Evolutionary conservation across 768 basidiomycete genomes (phyloP).

Genomic region (Lentinula lateritia): DNA sequence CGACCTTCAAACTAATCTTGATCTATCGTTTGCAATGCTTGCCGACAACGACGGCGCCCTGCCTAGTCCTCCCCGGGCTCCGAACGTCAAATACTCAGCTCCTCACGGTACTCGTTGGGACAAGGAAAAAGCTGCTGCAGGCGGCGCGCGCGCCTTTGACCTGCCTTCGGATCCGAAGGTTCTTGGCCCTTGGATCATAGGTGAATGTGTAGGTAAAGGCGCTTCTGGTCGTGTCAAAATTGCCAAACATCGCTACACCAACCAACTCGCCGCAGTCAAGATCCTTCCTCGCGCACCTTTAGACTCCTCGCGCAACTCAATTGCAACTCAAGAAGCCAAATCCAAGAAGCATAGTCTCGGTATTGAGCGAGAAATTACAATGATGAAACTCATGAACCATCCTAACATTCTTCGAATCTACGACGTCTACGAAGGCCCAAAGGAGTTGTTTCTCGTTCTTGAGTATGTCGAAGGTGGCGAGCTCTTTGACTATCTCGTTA

Average conservation of each 20-base stretch:
- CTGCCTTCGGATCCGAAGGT: conserved; percentile 78
- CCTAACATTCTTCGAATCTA: conserved; percentile 94
- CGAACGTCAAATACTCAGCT: conserved; percentile 65
- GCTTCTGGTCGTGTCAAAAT: conserved; percentile 94
- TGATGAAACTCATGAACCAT: conserved; percentile 99
- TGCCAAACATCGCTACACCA: conserved; percentile 78
- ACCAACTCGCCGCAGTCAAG: conserved; percentile 93
- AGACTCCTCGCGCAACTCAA: conserved; percentile 63
- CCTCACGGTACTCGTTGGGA: conserved; percentile 81
- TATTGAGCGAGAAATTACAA: conserved; percentile 91
- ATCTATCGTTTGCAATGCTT: conserved; percentile 18
- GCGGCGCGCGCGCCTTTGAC: conserved; percentile 67
- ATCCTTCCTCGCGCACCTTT: conserved; percentile 84
- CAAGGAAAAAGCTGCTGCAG: conserved; percentile 82
- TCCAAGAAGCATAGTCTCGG: conserved; percentile 79
- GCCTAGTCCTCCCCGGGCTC: conserved; percentile 61
- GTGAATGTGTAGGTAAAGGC: conserved; percentile 91
- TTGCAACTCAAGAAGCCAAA: conserved; percentile 62
- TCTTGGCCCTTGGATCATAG: conserved; percentile 90
- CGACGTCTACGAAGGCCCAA: conserved; percentile 92
- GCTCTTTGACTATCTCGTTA: conserved; percentile 94
- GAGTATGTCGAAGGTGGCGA: conserved; percentile 97
- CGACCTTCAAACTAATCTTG: conserved; percentile 23
- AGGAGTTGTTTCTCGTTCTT: conserved; percentile 86
- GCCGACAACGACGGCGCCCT: conserved; percentile 23